Base-by-base conservation (phyloP, 1,284 basidiomycete genomes). In the Puccinia horiana region DNA sequence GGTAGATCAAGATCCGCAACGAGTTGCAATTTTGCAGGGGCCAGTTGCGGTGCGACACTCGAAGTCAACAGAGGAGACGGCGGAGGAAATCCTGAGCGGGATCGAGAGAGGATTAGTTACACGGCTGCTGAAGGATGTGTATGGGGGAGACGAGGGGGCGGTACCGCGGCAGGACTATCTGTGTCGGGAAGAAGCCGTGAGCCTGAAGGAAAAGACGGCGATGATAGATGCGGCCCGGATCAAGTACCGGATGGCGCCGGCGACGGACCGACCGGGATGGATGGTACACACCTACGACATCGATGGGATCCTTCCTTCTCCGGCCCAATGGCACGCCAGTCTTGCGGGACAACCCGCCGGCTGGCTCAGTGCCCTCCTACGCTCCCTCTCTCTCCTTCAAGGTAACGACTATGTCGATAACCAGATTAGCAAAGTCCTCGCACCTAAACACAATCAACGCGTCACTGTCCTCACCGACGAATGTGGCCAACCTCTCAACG, bases 1-100 rank as follows among this genome's bases (percentile, higher is more conserved):
- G 58, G 96, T 98, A 85, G 97, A 98, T 88, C 95, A 96, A 88
- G 96, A 98, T 87, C 94, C 96, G 44, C 94, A 99, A 88, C 93
- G 97, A 85, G 96, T 99, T 54, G 97, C 95, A 87, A 97, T 99
- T 85, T 91, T 99, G 74, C 96, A 98, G 88, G 96, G 97, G 42
- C 96, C 97, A 16, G 93, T 99, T 77, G 96, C 96, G 1, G 94
- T 91, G 83, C 95, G 93, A 88, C 92, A 95, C 88, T 92, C 94
- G 23, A 92, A 89, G 74, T 89, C 92, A 85, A 96, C 94, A 87
- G 94, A 99, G 85, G 94, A 97, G 88, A 94, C 96, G 11, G 93
- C 98, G 87, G 93, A 92, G 86, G 93, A 96, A 69, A 90, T 99
- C 84, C 91, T 99, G 76, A 94, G 94, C 81, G 93, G 92, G 87